Conservation (phyloP, 805 yeast species). For the Osmozyma mogii region DNA sequence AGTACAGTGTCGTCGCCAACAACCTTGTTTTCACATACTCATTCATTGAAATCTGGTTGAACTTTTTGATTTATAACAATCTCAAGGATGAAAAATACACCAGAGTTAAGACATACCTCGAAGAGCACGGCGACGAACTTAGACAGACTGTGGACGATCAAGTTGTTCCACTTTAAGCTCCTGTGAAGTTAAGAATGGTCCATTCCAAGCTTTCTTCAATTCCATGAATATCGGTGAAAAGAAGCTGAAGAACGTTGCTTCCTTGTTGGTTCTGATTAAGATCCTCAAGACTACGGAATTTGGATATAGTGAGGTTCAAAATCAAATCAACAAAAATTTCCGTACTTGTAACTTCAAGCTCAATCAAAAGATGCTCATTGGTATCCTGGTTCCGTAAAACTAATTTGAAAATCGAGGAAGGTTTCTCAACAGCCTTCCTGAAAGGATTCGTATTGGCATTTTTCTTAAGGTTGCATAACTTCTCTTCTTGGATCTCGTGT, state of each 20-base stretch:
- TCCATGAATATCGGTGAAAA: constrained; percentile 44
- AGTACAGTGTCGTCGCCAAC: constrained; percentile 46
- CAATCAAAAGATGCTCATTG: constrained; percentile 16
- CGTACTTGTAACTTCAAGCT: constrained; percentile 27
- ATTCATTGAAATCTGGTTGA: constrained; percentile 64
- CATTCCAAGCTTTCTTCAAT: constrained; percentile 51
- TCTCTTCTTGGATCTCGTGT: constrained; percentile 7
- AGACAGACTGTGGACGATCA: constrained; percentile 21
- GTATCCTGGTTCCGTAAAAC: constrained; percentile 14
- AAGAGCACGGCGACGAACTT: constrained; percentile 31
- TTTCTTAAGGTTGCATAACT: constrained; percentile 19
- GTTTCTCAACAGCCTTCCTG: constrained; percentile 31
- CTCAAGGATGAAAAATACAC: constrained; percentile 56
- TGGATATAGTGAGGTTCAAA: constrained; percentile 27
- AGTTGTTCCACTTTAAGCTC: too few relatives aligned
- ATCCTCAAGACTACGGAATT: constrained; percentile 18
- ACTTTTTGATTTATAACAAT: constrained; percentile 52
- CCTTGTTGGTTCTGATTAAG: constrained; percentile 23
- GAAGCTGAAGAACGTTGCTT: constrained; percentile 35
- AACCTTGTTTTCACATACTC: constrained; percentile 52
- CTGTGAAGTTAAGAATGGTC: constrained; percentile 39
- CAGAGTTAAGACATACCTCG: constrained; percentile 35
- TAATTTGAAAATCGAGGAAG: constrained; percentile 23
- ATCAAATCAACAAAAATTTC: constrained; percentile 35
- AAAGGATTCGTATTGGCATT: constrained; percentile 22